A percentile compares a stretch with the other conserved stretches of the same genome.
Conservation (phyloP, 768 basidiomycete genomes). For the Podaxis sp. region DNA sequence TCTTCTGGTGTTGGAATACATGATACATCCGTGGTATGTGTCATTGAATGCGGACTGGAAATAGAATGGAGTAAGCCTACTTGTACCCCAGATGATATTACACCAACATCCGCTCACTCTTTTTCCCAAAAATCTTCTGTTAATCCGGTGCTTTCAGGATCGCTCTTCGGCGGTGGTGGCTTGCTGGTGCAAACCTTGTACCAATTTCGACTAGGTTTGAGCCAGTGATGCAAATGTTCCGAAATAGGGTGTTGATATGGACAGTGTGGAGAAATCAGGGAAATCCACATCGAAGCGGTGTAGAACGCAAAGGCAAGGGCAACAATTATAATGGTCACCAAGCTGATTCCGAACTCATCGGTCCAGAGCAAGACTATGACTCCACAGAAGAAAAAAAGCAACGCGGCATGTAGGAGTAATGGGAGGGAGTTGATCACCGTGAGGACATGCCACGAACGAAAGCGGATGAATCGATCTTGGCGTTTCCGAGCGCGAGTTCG, state of each 20-base stretch:
- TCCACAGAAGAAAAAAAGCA: constrained; percentile 42
- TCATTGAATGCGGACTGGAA: neutral
- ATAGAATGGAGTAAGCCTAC: neutral
- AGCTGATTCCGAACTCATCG: constrained; percentile 29
- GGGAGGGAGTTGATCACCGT: constrained; percentile 37
- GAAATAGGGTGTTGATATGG: constrained; percentile 41
- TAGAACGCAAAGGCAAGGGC: constrained; percentile 36
- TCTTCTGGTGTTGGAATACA: constrained; percentile 23
- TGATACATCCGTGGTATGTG: neutral
- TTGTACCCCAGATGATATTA: neutral
- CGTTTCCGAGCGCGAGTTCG: constrained; percentile 35
- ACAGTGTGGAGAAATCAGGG: constrained; percentile 37
- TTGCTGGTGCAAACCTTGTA: neutral
- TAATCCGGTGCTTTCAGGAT: neutral
- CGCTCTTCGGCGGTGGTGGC: neutral
- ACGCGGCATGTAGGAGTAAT: constrained; percentile 36
- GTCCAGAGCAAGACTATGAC: constrained; percentile 41
- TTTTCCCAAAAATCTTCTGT: neutral
- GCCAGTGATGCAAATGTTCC: constrained; percentile 28
- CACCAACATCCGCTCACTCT: neutral
- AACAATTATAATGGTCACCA: constrained; percentile 33
- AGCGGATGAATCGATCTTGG: constrained; percentile 33
- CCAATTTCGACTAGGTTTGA: neutral
- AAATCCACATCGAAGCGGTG: constrained; percentile 34
- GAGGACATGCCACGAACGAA: constrained; percentile 38